A percentile compares a stretch with the other conserved stretches of the same genome.
These are phyloP conservation scores for Phlebiopsis gigantea DNA, from an alignment of 768 basidiomycete genomes.

Conservation along the genomic window DNA sequence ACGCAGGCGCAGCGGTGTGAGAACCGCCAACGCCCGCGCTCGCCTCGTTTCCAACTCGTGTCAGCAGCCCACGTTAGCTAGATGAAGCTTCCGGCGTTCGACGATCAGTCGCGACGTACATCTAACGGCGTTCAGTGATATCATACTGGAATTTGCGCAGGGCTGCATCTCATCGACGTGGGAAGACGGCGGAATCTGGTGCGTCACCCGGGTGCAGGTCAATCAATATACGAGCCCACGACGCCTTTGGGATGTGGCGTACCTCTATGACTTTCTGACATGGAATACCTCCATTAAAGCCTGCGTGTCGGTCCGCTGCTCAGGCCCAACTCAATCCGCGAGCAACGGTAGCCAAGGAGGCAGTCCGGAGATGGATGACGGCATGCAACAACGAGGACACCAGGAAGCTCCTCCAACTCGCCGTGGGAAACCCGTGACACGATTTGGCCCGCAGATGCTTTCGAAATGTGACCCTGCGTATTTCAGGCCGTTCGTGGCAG, in stretches of 20 bases:
- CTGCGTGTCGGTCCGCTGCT: too few species aligned
- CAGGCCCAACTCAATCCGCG: too few species aligned
- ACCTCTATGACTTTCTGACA: too few species aligned
- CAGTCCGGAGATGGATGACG: too few species aligned
- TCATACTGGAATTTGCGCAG: not conserved
- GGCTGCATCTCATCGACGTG: not conserved
- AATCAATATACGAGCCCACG: not conserved
- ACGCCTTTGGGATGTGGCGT: not conserved
- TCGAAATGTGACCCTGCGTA: too few species aligned
- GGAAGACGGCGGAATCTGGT: not conserved
- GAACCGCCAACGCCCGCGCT: not conserved
- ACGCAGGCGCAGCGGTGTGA: not conserved
- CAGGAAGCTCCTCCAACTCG: too few species aligned
- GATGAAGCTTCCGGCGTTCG: not conserved
- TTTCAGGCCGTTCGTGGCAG: not conserved
- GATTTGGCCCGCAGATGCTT: too few species aligned
- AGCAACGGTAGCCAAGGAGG: too few species aligned
- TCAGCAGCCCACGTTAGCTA: not conserved
- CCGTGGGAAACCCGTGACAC: too few species aligned
- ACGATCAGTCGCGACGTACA: not conserved
- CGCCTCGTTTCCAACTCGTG: conserved; percentile 3
- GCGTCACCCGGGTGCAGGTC: not conserved
- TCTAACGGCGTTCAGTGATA: not conserved
- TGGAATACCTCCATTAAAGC: too few species aligned
- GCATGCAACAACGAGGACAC: too few species aligned